Evolutionary conservation across 1,284 basidiomycete genomes (phyloP), one percentile per base, ranked within the genome.

Genomic region (Cystobasidium slooffiae): DNA sequence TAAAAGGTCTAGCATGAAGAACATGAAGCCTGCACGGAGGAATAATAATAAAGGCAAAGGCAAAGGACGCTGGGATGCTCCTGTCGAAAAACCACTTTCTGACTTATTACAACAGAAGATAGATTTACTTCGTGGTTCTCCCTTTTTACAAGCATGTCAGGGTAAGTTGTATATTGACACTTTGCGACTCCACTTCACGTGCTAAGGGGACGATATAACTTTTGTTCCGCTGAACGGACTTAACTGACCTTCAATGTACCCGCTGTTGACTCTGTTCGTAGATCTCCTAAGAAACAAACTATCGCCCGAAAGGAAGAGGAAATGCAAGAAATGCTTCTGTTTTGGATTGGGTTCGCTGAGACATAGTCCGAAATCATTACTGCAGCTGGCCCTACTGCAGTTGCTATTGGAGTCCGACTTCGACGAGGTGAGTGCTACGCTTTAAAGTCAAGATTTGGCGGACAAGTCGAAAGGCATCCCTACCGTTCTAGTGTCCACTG

Each of bases 21-120:
- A 16, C 10, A 24, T 47, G 24, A 31, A 31, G 16, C 12, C 16
- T 46, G n/a, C 14, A 49, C 39, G 67, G 7, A 46, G 37, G n/a
- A 65, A 66, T 14, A 24, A 53, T 20, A 73, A n/a, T n/a, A n/a
- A n/a, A n/a, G n/a, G n/a, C n/a, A n/a, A 73, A 59, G 70, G 70
- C 47, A 73, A 73, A 41, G 52, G 53, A 37, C 52, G 51, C 31
- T 62, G 18, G 14, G 22, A 14, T 55, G 6, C 49, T 9, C 52
- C 51, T 43, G 59, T 24, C 3, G 69, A 72, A 47, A 65, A 66
- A 18, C 18, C 39, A 1, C 52, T 73, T 3, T 53, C 63, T 39
- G 41, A 51, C 6, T 53, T 73, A 14, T 18, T 73, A 16, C 59
- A 59, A 24, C 46, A 46, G 10, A 65, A 66, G 44, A 24, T 44